These are phyloP conservation scores for Tolypocladium sp. DNA, from an alignment of 2,329 filamentous ascomycete species.

Conservation along the genomic window DNA sequence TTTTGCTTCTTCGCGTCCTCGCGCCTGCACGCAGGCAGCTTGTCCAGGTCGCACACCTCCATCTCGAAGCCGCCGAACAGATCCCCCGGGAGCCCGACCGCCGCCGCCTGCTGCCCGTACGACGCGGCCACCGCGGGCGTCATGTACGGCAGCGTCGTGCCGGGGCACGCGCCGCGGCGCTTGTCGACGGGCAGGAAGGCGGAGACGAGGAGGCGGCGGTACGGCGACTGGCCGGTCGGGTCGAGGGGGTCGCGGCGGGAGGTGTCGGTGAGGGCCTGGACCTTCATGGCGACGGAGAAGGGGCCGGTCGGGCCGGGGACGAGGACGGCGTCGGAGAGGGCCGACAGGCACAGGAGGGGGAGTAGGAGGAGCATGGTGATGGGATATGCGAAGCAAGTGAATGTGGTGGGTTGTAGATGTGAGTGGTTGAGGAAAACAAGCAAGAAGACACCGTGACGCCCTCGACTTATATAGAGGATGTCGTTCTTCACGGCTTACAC, in stretches of 20 bases:
- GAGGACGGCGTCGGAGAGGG: slow-evolving; percentile 11
- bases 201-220: slow-evolving; percentile 16
- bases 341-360: not conserved
- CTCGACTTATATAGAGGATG: not conserved
- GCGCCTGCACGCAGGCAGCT: not conserved
- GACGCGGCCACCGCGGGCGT: slow-evolving; percentile 17
- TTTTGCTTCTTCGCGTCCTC: not conserved
- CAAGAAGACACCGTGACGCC: not conserved
- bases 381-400: not conserved
- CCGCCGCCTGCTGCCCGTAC: slow-evolving; percentile 16
- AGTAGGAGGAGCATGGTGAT: slow-evolving; percentile 5
- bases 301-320: slow-evolving; percentile 19
- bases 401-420: too few relatives aligned
- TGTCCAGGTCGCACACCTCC: slow-evolving; percentile 13
- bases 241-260: slow-evolving; percentile 21
- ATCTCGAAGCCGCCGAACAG: slow-evolving; percentile 18
- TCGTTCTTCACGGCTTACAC: not conserved
- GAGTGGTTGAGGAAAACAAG: not conserved
- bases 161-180: slow-evolving; percentile 8
- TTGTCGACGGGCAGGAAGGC: slow-evolving; percentile 20
- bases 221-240: slow-evolving; percentile 14
- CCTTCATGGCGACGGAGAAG: slow-evolving; percentile 16
- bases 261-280: slow-evolving; percentile 18
- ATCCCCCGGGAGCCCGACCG: slow-evolving; percentile 18
- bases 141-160: slow-evolving; percentile 20